Evolutionary conservation across 805 yeast genomes (phyloP), one percentile per base, ranked within the genome.

Genomic region (Suhomyces tanzawaensis): DNA sequence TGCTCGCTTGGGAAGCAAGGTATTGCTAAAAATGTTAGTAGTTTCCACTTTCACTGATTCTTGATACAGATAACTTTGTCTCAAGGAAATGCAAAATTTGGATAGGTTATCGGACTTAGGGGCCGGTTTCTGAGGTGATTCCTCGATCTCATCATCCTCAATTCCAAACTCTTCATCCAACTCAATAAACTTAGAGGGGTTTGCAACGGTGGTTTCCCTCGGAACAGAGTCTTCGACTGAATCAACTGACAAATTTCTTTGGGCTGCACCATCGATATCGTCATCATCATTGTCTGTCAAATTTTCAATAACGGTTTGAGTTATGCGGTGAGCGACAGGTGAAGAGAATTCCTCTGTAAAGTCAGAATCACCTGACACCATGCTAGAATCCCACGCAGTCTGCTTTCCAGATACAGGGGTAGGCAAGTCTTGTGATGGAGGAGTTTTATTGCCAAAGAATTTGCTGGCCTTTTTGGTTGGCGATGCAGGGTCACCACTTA

Each of bases 111-210:
- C 14, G 14, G 28, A 7, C 11, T 7, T 4, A 13, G 25, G 18
- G 12, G n/a, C 23, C 12, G 32, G 26, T 17, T 66, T 67, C 6
- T 60, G 51, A 3, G 73, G 72, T 3, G 73, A 66, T 42, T 67
- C 72, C 36, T 67, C 74, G 7, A 67, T 53, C 21, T 63, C 69
- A 29, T 65, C 64, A 26, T 61, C 66, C 19, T 18, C 23, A 4
- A 24, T 24, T 24, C 14, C 27, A 24, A 24, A 24, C 14, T 8
- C 27, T n/a, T 24, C 14, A 5, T 24, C 27, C 12, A 24, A 8
- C 13, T 24, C 13, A 13, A 8, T 24, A n/a, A 24, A 24, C n/a
- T 9, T 21, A 21, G 23, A 24, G 7, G 27, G 6, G 13, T 24
- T 24, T 5, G 34, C 7, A 19, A 8, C n/a, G n/a, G n/a, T n/a